phyloP scores from a whole-genome alignment of 305 asterid genomes.

The Withania somnifera region DNA sequence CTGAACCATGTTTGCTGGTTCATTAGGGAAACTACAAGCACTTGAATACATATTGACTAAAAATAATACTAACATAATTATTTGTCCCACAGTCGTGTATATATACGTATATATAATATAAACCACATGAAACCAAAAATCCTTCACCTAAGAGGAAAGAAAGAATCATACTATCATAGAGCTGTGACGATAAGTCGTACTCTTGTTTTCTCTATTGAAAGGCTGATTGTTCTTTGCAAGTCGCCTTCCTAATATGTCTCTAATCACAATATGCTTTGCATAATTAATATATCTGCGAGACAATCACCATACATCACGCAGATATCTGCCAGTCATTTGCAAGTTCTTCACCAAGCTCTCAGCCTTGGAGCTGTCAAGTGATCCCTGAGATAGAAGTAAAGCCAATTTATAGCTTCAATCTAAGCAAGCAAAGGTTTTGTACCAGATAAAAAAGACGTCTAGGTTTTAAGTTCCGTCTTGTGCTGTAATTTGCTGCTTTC shows the following conservation, averaged over 20 bases:
- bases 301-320: conserved; percentile 85
- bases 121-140: conserved; percentile 35
- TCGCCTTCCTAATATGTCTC: conserved; percentile 16
- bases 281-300: neutral
- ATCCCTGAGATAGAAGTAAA: conserved; percentile 43
- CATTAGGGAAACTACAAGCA: conserved; percentile 18
- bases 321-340: conserved; percentile 71
- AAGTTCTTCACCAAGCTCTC: conserved; percentile 91
- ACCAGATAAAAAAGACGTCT: neutral
- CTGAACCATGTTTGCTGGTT: conserved; percentile 19
- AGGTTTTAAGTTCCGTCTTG: neutral
- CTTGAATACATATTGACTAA: conserved; percentile 7
- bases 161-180: conserved; percentile 27
- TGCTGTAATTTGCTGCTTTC: too few relatives aligned
- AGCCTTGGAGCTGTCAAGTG: conserved; percentile 74
- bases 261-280: neutral
- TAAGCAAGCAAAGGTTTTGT: neutral
- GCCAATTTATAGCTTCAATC: neutral
- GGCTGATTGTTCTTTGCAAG: conserved; percentile 20
- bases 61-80: conserved; percentile 16
- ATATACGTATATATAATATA: conserved; percentile 2
- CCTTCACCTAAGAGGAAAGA: conserved; percentile 7
- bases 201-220: conserved; percentile 11
- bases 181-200: conserved; percentile 9
- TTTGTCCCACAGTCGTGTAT: conserved; percentile 5